Evolutionary conservation across 2,329 filamentous ascomycete species (phyloP).

Genomic region (Trichoderma semiorbis): DNA sequence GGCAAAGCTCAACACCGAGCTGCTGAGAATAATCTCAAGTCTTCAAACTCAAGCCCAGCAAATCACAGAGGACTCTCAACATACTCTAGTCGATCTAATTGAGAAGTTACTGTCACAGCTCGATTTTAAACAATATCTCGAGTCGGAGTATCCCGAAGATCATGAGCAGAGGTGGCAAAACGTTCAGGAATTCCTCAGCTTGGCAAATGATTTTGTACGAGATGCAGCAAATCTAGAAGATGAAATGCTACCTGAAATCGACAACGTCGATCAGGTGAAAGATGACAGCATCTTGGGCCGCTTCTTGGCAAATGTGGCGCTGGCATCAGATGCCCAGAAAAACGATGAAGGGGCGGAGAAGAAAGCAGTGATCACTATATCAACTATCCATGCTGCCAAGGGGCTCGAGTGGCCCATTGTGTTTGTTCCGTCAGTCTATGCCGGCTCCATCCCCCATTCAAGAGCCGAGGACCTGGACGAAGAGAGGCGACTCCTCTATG

Average conservation of each 20-base stretch:
- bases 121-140: conserved; percentile 69
- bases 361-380: conserved; percentile 74
- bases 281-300: conserved; percentile 64
- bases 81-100: conserved; percentile 47
- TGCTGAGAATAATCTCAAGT: conserved; percentile 43
- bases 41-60: conserved; percentile 31
- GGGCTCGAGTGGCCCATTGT: conserved; percentile 95
- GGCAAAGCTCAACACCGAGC: conserved; percentile 49
- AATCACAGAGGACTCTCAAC: conserved; percentile 27
- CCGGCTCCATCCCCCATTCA: conserved; percentile 86
- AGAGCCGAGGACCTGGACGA: conserved; percentile 82
- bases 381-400: conserved; percentile 94
- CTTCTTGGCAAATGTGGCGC: conserved; percentile 84
- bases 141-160: conserved; percentile 67
- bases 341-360: conserved; percentile 55
- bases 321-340: conserved; percentile 76
- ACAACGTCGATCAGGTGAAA: conserved; percentile 65
- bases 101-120: conserved; percentile 60
- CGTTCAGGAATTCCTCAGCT: conserved; percentile 78
- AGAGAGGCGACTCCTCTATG: conserved; percentile 84
- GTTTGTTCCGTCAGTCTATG: conserved; percentile 85
- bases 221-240: conserved; percentile 45
- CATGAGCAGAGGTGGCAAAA: conserved; percentile 81
- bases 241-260: conserved; percentile 62
- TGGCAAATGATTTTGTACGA: conserved; percentile 68